Base-by-base conservation (phyloP, 1,284 basidiomycete genomes). In the Rhodotorula sp. region DNA sequence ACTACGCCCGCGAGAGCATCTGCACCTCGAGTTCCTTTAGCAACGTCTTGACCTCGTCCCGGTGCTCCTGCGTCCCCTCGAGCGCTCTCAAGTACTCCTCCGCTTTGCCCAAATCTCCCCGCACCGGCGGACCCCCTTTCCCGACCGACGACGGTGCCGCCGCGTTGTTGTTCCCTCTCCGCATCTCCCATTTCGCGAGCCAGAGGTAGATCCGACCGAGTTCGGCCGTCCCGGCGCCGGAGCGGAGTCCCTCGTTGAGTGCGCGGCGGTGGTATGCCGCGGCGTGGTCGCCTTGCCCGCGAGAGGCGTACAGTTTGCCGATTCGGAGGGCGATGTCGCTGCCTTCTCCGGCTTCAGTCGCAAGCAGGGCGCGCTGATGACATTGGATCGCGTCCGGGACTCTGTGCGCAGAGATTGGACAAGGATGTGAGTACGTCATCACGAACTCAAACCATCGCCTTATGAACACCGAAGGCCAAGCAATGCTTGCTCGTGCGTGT, bases 381-480 rank as follows among this genome's bases (percentile, higher is more conserved):
- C 92, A 93, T 79, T 93, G 90, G 62, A 93, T 88, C 8, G 94
- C 92, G 82, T 97, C 93, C 69, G 88, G 86, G 59, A 87, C 84
- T 79, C 93, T 92, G 76, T 92, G 76, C 48, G 71, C 52, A 56
- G 10, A 1, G 14, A 23, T 56, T 75, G 52, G 62, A 65, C 56
- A 51, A 70, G 54, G 23, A 14, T 15, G 39, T 39, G 1, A 31
- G n/a, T 51, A 29, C 26, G 48, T 48, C 15, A 12, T 16, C 14
- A 5, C 2, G n/a, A 16, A 2, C n/a, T 3, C 31, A 48, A 47
- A 31, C 51, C 26, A 39, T 34, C 34, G 34, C 34, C 34, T 34
- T 34, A 34, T 34, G 34, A 34, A 34, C 34, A 34, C 34, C 34
- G 34, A 34, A 34, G 34, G 34, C 34, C 34, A 34, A 34, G 34